phyloP scores from a whole-genome alignment of 2,329 filamentous ascomycete genomes.

The Apiospora phragmitis region DNA sequence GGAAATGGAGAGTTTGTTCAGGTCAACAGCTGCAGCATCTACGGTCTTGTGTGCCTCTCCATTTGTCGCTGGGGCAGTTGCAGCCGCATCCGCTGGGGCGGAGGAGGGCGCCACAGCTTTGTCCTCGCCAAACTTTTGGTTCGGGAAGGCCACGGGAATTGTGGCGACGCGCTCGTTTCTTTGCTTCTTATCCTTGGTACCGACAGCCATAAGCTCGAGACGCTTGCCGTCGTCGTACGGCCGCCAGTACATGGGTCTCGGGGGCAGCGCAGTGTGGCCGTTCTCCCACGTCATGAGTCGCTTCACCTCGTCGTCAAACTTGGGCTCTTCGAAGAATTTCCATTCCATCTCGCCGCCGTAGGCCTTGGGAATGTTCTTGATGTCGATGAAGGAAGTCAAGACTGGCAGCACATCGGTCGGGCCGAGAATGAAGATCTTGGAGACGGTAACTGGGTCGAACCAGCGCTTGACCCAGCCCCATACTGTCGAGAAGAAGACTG shows the following conservation, averaged over 20 bases:
- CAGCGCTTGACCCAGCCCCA: conserved; percentile 95
- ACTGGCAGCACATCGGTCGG: conserved; percentile 73
- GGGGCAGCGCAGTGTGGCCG: conserved; percentile 52
- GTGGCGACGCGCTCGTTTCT: conserved; percentile 52
- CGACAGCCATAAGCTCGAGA: conserved; percentile 55
- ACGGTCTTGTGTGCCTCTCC: conserved; percentile 11
- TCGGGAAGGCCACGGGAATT: conserved; percentile 44
- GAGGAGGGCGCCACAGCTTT: conserved; percentile 2
- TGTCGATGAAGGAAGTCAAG: conserved; percentile 78
- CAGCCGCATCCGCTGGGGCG: conserved; percentile 16
- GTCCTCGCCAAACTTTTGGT: conserved; percentile 20
- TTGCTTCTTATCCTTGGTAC: conserved; percentile 45
- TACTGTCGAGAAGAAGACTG: conserved; percentile 86
- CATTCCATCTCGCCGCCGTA: conserved; percentile 89
- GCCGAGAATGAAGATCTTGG: conserved; percentile 91
- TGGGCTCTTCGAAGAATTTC: conserved; percentile 75
- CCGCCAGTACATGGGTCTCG: conserved; percentile 59
- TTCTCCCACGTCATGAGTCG: conserved; percentile 51
- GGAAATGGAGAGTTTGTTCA: conserved; percentile 24
- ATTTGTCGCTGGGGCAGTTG: conserved; percentile 15
- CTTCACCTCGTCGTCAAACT: conserved; percentile 43
- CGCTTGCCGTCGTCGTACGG: conserved; percentile 41
- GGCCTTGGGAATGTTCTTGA: conserved; percentile 79
- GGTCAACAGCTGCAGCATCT: conserved; percentile 14
- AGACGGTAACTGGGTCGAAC: conserved; percentile 92